Conservation (phyloP, 441 rosid species). For the Manihot esculenta region DNA sequence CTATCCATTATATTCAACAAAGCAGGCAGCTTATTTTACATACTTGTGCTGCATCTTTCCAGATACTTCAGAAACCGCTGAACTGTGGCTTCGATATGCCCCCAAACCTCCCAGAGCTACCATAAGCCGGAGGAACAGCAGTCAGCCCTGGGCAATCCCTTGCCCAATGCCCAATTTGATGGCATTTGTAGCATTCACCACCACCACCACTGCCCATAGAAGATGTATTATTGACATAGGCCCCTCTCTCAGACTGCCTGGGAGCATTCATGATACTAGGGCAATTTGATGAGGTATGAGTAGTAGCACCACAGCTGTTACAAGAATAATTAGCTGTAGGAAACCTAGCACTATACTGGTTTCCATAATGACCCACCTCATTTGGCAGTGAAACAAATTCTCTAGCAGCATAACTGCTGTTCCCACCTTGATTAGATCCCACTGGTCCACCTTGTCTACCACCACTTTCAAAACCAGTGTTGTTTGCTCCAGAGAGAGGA, state of each 20-base stretch:
- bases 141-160: slow-evolving; percentile 53
- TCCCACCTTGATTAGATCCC: slow-evolving; percentile 25
- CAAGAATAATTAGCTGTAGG: slow-evolving; percentile 37
- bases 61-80: slow-evolving; percentile 38
- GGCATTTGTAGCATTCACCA: slow-evolving; percentile 51
- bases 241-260: slow-evolving; percentile 37
- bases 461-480: slow-evolving; percentile 33
- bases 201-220: slow-evolving; percentile 30
- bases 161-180: slow-evolving; percentile 60
- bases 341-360: slow-evolving; percentile 38
- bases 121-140: slow-evolving; percentile 41
- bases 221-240: slow-evolving; percentile 32
- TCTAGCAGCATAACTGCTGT: slow-evolving; percentile 22
- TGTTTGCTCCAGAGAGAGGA: slow-evolving; percentile 24
- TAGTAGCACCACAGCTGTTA: slow-evolving; percentile 52
- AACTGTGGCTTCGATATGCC: slow-evolving; percentile 46
- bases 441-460: slow-evolving; percentile 31
- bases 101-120: slow-evolving; percentile 46
- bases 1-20: not conserved
- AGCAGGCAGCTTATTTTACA: slow-evolving; percentile 12
- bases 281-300: slow-evolving; percentile 64
- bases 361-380: slow-evolving; percentile 48
- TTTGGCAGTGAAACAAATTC: slow-evolving; percentile 37
- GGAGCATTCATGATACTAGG: slow-evolving; percentile 65
- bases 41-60: slow-evolving; percentile 8